phyloP scores from a whole-genome alignment of 306 rosid species.

The Dryas octopetala region DNA sequence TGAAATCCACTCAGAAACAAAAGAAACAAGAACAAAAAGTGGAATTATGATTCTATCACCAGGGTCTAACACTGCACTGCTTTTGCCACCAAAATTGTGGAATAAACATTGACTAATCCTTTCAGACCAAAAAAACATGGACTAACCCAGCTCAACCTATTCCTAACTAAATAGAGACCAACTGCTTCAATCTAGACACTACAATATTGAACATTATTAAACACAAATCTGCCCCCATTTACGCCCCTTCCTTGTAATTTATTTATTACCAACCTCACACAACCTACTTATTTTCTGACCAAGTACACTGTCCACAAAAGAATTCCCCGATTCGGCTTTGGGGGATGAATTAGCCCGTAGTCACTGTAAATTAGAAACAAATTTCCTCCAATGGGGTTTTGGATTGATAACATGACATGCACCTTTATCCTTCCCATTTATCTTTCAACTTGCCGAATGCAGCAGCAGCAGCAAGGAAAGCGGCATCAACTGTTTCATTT shows the following conservation, averaged over 20 bases:
- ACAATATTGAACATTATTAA: conserved; percentile 35
- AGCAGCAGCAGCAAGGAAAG: conserved; percentile 32
- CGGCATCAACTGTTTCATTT: not conserved
- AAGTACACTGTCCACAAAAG: conserved; percentile 35
- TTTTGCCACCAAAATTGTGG: conserved; percentile 37
- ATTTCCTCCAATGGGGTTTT: conserved; percentile 30
- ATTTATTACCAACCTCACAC: conserved; percentile 30
- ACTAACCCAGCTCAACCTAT: conserved; percentile 44
- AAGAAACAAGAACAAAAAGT: not conserved
- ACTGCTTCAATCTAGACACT: conserved; percentile 38
- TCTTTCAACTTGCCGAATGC: conserved; percentile 30
- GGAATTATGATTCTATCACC: conserved; percentile 13
- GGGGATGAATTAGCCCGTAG: conserved; percentile 37
- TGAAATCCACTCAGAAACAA: not conserved
- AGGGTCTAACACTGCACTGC: conserved; percentile 32
- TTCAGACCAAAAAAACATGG: conserved; percentile 18
- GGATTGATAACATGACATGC: not conserved
- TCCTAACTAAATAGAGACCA: conserved; percentile 35
- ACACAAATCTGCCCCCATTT: conserved; percentile 31
- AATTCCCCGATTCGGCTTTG: conserved; percentile 33
- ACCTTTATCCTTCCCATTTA: conserved; percentile 22
- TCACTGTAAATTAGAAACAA: conserved; percentile 27
- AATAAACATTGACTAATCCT: conserved; percentile 19
- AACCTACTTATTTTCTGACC: conserved; percentile 31
- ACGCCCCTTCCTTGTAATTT: conserved; percentile 34